Base-by-base conservation (phyloP, 768 basidiomycete species). In the Pleurotus cornucopiae region DNA sequence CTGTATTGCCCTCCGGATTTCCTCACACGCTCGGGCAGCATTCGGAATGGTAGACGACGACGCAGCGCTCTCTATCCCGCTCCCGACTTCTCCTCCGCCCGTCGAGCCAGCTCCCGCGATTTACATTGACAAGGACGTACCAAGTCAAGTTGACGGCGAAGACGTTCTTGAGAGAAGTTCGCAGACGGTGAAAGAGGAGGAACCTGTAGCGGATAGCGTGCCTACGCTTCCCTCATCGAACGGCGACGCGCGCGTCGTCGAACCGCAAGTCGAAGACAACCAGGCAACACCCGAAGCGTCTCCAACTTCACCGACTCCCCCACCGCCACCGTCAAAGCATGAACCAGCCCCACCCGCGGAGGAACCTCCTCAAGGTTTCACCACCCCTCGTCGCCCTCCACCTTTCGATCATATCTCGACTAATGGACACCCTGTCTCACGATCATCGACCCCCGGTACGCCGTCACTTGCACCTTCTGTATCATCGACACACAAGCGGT, bases 401-500 rank as follows among this genome's bases (percentile, higher is more conserved):
- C n/a, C 47, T 48, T 38, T 37, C 49, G 38, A 46, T 47, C 38
- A 49, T 21, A 20, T 49, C 16, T 34, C 30, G 11, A 34, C 9
- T 3, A 59, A 61, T 57, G 45, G 49, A 11, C 44, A 58, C 45
- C 23, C 41, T 6, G 59, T 49, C 11, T 56, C 53, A 45, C 55
- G 44, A 20, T 7, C 51, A 14, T 52, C 45, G 11, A 46, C 49
- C 40, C 46, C 44, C 21, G 44, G 54, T n/a, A 51, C 60, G 57
- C 49, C 58, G 13, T 13, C 45, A n/a, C 38, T 55, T 4, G 40
- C 57, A 14, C 55, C 57, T 30, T 53, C 63, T 21, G 39, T 41
- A 12, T 59, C 69, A 41, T 44, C 65, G 6, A n/a, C 63, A 44
- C 84, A 85, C 62, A 78, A 69, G 61, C 77, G 81, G 45, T 84